Evolutionary conservation across 2,329 filamentous ascomycete genomes (phyloP).

Genomic region (Colletotrichum neosansevieriae): DNA sequence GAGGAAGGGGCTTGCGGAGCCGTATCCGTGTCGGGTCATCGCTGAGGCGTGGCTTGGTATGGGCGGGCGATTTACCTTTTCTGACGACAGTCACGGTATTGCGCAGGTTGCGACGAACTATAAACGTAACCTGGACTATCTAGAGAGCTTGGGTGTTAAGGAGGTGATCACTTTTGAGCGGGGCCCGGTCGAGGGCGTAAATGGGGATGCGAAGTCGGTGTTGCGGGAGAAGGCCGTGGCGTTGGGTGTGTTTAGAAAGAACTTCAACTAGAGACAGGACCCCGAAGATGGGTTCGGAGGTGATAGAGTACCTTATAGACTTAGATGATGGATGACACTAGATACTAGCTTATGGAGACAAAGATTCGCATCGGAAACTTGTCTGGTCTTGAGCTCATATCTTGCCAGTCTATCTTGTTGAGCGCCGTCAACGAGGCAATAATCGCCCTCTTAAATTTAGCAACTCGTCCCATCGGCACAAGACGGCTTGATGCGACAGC

Average conservation of each 20-base stretch:
- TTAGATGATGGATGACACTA: not conserved
- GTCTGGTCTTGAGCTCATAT: too few species aligned
- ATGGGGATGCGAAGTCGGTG: constrained; percentile 48
- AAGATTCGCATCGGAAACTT: too few species aligned
- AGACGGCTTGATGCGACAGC: not conserved
- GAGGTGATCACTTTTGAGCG: constrained; percentile 70
- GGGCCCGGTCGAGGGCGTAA: constrained; percentile 45
- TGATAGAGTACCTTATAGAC: not conserved
- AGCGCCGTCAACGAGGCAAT: too few species aligned
- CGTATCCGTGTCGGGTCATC: constrained; percentile 85
- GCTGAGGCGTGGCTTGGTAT: constrained; percentile 81
- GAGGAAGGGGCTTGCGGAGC: constrained; percentile 90
- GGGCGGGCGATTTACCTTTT: constrained; percentile 87
- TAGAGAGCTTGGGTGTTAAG: constrained; percentile 73
- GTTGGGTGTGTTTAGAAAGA: constrained; percentile 54
- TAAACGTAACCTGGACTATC: constrained; percentile 74
- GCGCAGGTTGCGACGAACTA: constrained; percentile 92
- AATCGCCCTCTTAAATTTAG: too few species aligned
- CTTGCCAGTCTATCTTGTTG: too few species aligned
- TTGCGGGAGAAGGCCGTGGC: constrained; percentile 59
- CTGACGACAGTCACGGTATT: constrained; percentile 93
- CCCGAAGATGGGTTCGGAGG: too few species aligned
- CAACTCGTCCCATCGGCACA: too few species aligned
- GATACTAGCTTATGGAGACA: too few species aligned
- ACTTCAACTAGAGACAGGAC: constrained; percentile 40